Conservation (phyloP, 2,329 filamentous ascomycete species). For the Fusarium clavum region DNA sequence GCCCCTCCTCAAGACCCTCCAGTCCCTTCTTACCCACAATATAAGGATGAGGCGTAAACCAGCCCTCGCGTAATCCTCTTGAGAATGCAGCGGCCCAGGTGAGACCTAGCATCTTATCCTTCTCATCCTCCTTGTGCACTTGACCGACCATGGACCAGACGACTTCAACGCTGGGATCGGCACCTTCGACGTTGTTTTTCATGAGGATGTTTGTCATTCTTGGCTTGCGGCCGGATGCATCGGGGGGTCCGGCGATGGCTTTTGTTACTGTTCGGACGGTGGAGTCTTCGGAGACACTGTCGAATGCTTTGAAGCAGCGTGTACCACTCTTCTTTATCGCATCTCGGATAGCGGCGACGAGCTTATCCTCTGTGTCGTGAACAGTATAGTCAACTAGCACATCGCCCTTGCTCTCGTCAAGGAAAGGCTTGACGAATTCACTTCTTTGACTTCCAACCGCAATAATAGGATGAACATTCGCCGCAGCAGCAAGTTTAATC, state of each 20-base stretch:
- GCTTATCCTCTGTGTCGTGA: neutral
- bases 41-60: slow-evolving; percentile 29
- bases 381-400: slow-evolving; percentile 14
- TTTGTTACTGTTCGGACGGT: neutral
- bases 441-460: slow-evolving; percentile 60
- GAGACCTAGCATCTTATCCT: neutral
- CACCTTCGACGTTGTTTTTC: neutral
- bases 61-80: slow-evolving; percentile 25
- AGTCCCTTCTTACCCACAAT: slow-evolving; percentile 12
- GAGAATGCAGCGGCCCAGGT: slow-evolving; percentile 8
- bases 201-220: slow-evolving; percentile 4
- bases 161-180: slow-evolving; percentile 5
- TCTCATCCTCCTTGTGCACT: slow-evolving; percentile 2
- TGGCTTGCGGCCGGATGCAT: neutral
- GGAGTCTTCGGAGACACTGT: slow-evolving; percentile 4
- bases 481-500: slow-evolving; percentile 62
- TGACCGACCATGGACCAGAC: neutral
- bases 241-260: slow-evolving; percentile 2
- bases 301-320: slow-evolving; percentile 11
- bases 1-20: neutral
- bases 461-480: slow-evolving; percentile 70
- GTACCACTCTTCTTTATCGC: too few relatives aligned
- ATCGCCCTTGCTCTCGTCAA: slow-evolving; percentile 30
- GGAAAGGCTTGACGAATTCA: slow-evolving; percentile 10
- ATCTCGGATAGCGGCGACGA: slow-evolving; percentile 4